phyloP scores from a whole-genome alignment of 768 basidiomycete species.

The Suillus spraguei region DNA sequence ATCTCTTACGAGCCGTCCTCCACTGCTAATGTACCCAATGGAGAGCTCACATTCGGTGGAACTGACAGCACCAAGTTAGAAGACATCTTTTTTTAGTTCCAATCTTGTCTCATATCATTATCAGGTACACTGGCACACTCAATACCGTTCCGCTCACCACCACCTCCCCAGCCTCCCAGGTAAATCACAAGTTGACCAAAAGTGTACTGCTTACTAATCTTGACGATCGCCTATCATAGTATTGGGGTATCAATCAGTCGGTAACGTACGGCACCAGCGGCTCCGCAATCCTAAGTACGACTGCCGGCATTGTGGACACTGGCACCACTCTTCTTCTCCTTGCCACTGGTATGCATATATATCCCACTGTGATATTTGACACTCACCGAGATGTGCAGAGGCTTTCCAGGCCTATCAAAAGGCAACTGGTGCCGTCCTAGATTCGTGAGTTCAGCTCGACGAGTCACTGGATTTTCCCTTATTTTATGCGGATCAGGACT shows the following conservation, averaged over 20 bases:
- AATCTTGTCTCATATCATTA: neutral
- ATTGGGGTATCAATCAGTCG: slow-evolving; percentile 44
- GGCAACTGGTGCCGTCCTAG: slow-evolving; percentile 54
- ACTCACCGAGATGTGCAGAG: slow-evolving; percentile 34
- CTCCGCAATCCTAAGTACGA: slow-evolving; percentile 32
- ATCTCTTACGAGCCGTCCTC: slow-evolving; percentile 52
- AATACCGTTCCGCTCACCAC: slow-evolving; percentile 40
- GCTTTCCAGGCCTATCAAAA: slow-evolving; percentile 57
- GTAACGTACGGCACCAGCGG: slow-evolving; percentile 33
- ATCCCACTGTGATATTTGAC: neutral
- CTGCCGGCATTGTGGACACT: slow-evolving; percentile 48
- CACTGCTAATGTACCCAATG: slow-evolving; percentile 37
- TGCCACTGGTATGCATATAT: slow-evolving; percentile 36
- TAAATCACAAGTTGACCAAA: neutral
- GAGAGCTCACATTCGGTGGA: slow-evolving; percentile 55
- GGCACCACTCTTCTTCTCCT: slow-evolving; percentile 52
- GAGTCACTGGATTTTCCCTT: neutral
- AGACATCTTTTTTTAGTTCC: neutral
- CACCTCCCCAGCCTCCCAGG: slow-evolving; percentile 41
- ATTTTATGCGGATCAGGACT: neutral
- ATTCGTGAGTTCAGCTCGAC: slow-evolving; percentile 38
- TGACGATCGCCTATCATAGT: slow-evolving; percentile 19
- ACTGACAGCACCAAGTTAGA: slow-evolving; percentile 44
- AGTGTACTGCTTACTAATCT: neutral
- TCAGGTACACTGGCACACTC: slow-evolving; percentile 33